Conservation (phyloP, 306 rosid genomes). For the Pterocarpus macrocarpus region DNA sequence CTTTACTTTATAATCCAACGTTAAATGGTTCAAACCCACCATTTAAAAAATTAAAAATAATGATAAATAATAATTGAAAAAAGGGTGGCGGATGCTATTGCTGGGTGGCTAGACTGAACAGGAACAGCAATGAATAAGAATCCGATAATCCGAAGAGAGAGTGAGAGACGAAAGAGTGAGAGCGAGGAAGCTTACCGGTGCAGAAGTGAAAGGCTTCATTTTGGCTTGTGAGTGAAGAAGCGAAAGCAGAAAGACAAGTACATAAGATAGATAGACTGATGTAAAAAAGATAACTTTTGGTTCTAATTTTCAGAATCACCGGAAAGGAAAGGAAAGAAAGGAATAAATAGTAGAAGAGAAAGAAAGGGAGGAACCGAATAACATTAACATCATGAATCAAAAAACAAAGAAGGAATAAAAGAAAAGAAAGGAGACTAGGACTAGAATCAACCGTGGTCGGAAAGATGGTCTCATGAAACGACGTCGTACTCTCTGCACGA, state of each 20-base stretch:
- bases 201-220: slow-evolving; percentile 59
- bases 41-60: not conserved
- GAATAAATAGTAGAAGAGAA: slow-evolving; percentile 38
- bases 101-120: not conserved
- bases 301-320: slow-evolving; percentile 29
- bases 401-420: not conserved
- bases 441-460: not conserved
- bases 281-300: slow-evolving; percentile 7
- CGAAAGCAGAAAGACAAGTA: slow-evolving; percentile 37
- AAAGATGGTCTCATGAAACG: not conserved
- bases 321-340: slow-evolving; percentile 38
- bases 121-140: not conserved
- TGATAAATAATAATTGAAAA: not conserved
- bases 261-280: not conserved
- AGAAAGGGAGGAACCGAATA: slow-evolving; percentile 45
- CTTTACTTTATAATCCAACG: not conserved
- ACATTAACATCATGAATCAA: not conserved
- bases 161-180: not conserved
- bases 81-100: not conserved
- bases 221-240: not conserved
- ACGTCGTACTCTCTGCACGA: not conserved
- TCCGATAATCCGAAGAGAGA: not conserved
- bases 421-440: not conserved
- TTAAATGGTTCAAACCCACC: not conserved
- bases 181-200: slow-evolving; percentile 55